Evolutionary conservation across 2,329 filamentous ascomycete species (phyloP), one percentile per base, ranked within the genome.

Genomic region (Stagonosporopsis rhizophila): DNA sequence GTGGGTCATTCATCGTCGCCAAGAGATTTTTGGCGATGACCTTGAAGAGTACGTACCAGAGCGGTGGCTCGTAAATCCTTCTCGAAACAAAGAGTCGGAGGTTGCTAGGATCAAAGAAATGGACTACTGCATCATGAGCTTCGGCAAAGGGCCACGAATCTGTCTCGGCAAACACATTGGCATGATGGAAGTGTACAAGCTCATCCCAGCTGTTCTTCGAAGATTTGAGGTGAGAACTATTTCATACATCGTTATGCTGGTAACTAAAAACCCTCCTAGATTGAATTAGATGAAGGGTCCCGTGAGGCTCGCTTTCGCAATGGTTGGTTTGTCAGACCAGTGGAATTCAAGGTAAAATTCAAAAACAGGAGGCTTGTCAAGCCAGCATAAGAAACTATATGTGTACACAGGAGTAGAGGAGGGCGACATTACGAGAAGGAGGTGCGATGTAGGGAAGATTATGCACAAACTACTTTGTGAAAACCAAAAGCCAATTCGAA

Each of bases 281-380:
- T 41, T 15, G 38, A 41, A n/a, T 25, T 41, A n/a, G 38, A 41
- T n/a, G 38, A 41, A n/a, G 38, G 22, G 12, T 41, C 38, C 4
- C 38, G 38, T 11, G 38, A 41, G n/a, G 11, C 38, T 8, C 38
- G 38, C 3, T 41, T 41, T 27, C 38, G 38, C 22, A 41, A 41
- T 8, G 38, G 38, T 22, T 41, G 38, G 38, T 41, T 41, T 25
- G 38, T 41, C 6, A 23, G 38, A 27, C 38, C 38, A n/a, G 38
- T 41, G n/a, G 38, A 41, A n/a, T 25, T 41, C 1, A 41, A 41
- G 12, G 38, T 41, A 6, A 41, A n/a, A n/a, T 41, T 75, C 70
- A 2, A 74, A 51, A 3, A 72, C 63, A 22, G 63, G 60, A 4
- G 75, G 60, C 14, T 62, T 58, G 19, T 49, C 44, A 56, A 77